Base-by-base conservation (phyloP, 495 filamentous ascomycete genomes). In the Neurospora tetraspora region DNA sequence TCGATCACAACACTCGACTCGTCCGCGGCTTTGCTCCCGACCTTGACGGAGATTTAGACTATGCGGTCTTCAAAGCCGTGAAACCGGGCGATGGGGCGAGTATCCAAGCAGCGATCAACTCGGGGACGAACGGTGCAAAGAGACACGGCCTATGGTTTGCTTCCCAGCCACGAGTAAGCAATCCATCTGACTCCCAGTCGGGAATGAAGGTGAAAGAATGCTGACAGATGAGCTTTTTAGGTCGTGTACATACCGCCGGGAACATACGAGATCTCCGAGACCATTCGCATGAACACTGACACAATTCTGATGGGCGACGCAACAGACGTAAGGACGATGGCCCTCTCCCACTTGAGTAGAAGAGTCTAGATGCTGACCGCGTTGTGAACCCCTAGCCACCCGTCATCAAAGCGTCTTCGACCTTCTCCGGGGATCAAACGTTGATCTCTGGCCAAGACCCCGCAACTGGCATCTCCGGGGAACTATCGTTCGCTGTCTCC, bases 231-330 rank as follows among this genome's bases (percentile, higher is more conserved):
- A n/a, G n/a, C 14, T 18, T 16, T 14, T 2, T 47, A 83, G 82
- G 81, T 90, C 69, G 85, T 91, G 39, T 91, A 90, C 76, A 88
- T 92, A 75, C 90, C 89, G 9, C 82, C 87, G 9, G 90, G 90
- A 70, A 90, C 86, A 9, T 91, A 91, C 76, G 73, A 84, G n/a
- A 83, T 91, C 71, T 87, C 83, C 16, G 71, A 82, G 12, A 85
- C 88, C 0, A 89, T 92, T 70, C 61, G 79, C 69, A 83, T 88
- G 86, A 80, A 84, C 74, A 80, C 86, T 39, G 86, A 88, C 47
- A 91, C 90, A 6, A 86, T 90, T 73, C 72, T 92, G 2, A 87
- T 91, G 77, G 90, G 90, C 16, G 90, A 93, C 72, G 87, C 91
- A 0, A 92, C 90, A 71, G 84, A 88, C 69, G 80, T 89, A 23